These are phyloP conservation scores for Cryptococcus sp. DNA, from an alignment of 1,284 basidiomycete species.

Conservation along the genomic window DNA sequence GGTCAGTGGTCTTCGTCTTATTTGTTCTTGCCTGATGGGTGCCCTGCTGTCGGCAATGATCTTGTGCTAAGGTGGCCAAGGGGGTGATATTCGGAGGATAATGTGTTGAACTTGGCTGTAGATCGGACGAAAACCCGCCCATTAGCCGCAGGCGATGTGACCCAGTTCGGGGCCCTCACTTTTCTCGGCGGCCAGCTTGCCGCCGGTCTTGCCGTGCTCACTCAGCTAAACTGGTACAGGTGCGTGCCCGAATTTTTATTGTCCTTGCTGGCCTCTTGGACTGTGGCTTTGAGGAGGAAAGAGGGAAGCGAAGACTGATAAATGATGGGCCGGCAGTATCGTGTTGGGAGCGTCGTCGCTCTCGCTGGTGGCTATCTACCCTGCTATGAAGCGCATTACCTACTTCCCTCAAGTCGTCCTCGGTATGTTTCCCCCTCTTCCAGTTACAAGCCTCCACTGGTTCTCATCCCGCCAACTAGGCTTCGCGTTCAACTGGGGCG, in stretches of 20 bases:
- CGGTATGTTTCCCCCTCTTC: conserved; percentile 55
- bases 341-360: conserved; percentile 85
- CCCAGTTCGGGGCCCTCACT: conserved; percentile 67
- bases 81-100: neutral
- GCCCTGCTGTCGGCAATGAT: too few species aligned
- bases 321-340: conserved; percentile 60
- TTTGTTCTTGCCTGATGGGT: neutral
- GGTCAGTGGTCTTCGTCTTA: conserved; percentile 58
- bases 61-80: too few species aligned
- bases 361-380: conserved; percentile 82
- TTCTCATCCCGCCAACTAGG: conserved; percentile 55
- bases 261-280: too few species aligned
- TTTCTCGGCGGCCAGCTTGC: conserved; percentile 83
- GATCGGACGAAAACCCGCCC: conserved; percentile 66
- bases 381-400: conserved; percentile 96
- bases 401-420: conserved; percentile 95
- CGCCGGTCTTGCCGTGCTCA: conserved; percentile 79
- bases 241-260: conserved; percentile 43
- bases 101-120: conserved; percentile 1
- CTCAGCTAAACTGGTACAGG: conserved; percentile 95
- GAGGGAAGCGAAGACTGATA: neutral
- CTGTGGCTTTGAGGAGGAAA: too few species aligned
- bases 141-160: conserved; percentile 78
- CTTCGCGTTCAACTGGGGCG: conserved; percentile 96
- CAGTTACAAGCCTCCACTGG: conserved; percentile 3